Percentiles rank a stretch among this genome's conserved stretches.
Evolutionary conservation across 2,329 filamentous ascomycete genomes (phyloP).

Genomic region (Ustulina deusta): DNA sequence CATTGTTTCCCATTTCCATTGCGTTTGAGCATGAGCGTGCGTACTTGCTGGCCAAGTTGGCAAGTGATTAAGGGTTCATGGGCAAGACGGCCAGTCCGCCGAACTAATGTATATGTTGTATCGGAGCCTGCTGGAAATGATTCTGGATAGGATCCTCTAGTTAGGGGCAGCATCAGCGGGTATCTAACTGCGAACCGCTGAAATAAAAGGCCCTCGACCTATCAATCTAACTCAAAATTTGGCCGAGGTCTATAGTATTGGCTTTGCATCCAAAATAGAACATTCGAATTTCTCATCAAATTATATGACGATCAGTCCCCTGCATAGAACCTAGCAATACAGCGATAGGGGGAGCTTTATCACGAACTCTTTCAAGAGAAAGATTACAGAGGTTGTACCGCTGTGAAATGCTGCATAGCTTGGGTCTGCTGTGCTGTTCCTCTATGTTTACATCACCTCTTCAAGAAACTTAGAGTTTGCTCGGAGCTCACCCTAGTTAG

Average conservation of each 20-base stretch:
- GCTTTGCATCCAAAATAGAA: not conserved
- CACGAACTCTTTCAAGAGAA: not conserved
- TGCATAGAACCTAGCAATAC: not conserved
- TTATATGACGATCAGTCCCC: not conserved
- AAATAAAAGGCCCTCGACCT: not conserved
- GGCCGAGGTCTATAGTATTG: not conserved
- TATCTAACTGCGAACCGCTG: not conserved
- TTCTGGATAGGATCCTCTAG: not conserved
- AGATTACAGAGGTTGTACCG: no score
- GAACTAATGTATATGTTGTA: slow-evolving; percentile 29
- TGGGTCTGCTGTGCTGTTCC: not conserved
- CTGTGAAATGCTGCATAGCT: no score
- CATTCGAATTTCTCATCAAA: not conserved
- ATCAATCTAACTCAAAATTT: no score
- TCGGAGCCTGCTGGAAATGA: slow-evolving; percentile 6
- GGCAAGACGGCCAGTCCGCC: not conserved
- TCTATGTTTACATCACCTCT: not conserved
- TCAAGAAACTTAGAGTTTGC: not conserved
- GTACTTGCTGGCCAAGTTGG: slow-evolving; percentile 15
- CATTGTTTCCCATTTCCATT: slow-evolving; percentile 26
- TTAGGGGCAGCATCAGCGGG: not conserved
- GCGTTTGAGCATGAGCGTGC: slow-evolving; percentile 17
- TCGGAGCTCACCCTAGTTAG: no score
- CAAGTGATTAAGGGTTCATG: not conserved
- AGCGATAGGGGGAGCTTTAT: not conserved